Base-by-base conservation (phyloP, 768 basidiomycete genomes). In the Lentinula detonsa region DNA sequence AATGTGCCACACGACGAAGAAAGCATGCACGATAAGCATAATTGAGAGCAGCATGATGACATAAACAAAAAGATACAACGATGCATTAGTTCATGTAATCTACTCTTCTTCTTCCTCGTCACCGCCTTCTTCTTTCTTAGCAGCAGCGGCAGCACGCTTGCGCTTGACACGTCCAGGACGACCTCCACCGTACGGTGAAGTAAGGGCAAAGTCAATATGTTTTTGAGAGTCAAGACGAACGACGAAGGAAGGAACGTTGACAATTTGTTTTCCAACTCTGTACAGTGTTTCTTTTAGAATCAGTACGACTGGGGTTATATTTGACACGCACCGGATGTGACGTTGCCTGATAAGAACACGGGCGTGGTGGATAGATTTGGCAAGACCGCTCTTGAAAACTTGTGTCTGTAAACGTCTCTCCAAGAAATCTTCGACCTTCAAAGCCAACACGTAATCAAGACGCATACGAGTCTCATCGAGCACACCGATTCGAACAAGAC, bases 381-480 rank as follows among this genome's bases (percentile, higher is more conserved):
- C 97, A 65, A 99, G 84, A 67, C 95, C 95, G 67, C 84, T 87
- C 86, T 98, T 98, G 91, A 98, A 99, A 70, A 99, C 97, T 82
- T 98, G 97, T 43, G 97, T 99, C 80, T 99, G 97, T 73, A 99
- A 79, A 69, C 97, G 82, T 70, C 97, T 85, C 84, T 99, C 97
- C 90, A 99, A 90, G 90, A 99, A 99, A 79, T 99, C 97, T 77
- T 99, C 97, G 69, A 98, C 87, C 83, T 98, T 98, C 69, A 98
- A 82, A 58, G 96, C 97, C 76, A 99, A 82, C 82, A 98, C 97
- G 88, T 99, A 99, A 90, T 99, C 97, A 78, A 99, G 92, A 77
- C 96, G 88, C 97, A 99, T 98, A 76, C 95, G 90, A 65, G 85
- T 78, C 83, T 99, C 97, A 75, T 98, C 97, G 76, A 99, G 90